Evolutionary conservation across 2,329 filamentous ascomycete genomes (phyloP).

Genomic region (Leptodontidium sp.): DNA sequence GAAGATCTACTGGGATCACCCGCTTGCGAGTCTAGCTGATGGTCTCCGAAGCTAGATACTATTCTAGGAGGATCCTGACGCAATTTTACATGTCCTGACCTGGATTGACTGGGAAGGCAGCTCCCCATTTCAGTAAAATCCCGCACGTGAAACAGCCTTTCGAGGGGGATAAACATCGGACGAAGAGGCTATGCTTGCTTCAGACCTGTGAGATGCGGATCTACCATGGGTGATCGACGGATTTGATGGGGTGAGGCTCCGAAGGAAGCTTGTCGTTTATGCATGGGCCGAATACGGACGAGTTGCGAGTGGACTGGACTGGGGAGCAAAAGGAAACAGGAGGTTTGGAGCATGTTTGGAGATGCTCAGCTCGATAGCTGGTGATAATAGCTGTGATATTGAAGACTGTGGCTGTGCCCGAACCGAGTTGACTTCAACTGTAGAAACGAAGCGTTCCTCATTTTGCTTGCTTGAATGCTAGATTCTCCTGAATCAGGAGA

Average conservation of each 20-base stretch:
- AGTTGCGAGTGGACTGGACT: conserved; percentile 17
- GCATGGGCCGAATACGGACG: background rate
- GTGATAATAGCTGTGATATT: background rate
- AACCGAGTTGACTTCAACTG: background rate
- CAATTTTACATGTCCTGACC: background rate
- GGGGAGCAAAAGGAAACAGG: conserved; percentile 13
- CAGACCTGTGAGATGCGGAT: conserved; percentile 14
- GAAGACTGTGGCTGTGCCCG: background rate
- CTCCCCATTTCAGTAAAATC: conserved; percentile 8
- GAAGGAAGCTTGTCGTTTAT: conserved; percentile 1
- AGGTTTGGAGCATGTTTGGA: conserved; percentile 6
- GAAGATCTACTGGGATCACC: background rate
- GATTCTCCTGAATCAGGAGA: background rate
- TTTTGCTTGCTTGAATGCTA: background rate
- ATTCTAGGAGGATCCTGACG: conserved; percentile 6
- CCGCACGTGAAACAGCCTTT: conserved; percentile 24
- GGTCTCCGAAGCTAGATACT: conserved; percentile 2
- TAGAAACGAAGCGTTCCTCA: background rate
- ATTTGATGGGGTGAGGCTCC: conserved; percentile 18
- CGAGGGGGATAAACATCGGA: conserved; percentile 24
- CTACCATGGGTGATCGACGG: conserved; percentile 6
- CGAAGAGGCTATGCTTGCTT: conserved; percentile 29
- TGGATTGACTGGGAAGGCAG: background rate
- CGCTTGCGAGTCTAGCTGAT: conserved; percentile 2
- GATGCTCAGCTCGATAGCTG: conserved; percentile 4